phyloP scores from a whole-genome alignment of 139 green algal species.

The Gonium pectorale region DNA sequence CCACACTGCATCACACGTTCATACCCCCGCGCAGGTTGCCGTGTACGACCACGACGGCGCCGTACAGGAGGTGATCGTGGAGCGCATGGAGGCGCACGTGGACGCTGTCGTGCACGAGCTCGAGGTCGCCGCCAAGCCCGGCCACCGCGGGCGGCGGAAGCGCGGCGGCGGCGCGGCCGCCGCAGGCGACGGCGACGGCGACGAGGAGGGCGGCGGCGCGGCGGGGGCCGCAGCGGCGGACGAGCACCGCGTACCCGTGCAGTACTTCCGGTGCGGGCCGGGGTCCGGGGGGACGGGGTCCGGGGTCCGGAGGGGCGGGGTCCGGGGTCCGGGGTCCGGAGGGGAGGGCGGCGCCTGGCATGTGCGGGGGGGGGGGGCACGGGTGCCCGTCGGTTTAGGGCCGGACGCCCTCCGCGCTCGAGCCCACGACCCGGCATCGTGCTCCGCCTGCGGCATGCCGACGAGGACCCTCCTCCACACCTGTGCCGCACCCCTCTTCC shows the following conservation, averaged over 20 bases:
- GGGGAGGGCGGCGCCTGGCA: too few relatives aligned
- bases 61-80: constrained; percentile 38
- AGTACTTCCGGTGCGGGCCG: constrained; percentile 25
- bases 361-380: neutral
- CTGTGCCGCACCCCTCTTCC: too few relatives aligned
- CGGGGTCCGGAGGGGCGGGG: neutral
- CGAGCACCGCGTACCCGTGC: constrained; percentile 26
- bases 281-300: neutral
- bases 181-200: neutral
- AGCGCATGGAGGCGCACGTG: constrained; percentile 35
- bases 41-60: constrained; percentile 36
- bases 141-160: constrained; percentile 15
- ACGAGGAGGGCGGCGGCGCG: constrained; percentile 16
- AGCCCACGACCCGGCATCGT: too few relatives aligned
- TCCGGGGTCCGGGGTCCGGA: neutral
- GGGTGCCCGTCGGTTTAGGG: neutral
- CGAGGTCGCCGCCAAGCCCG: constrained; percentile 23
- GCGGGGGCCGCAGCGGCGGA: constrained; percentile 5
- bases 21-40: constrained; percentile 8
- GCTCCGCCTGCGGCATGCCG: too few relatives aligned
- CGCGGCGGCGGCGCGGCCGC: neutral
- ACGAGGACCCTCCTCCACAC: too few relatives aligned
- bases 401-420: neutral
- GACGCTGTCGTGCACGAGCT: constrained; percentile 37
- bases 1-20: too few relatives aligned